A percentile compares a stretch with the other conserved stretches of the same genome.
phyloP scores from a whole-genome alignment of 1,284 basidiomycete genomes.

The Flammula alnicola region DNA sequence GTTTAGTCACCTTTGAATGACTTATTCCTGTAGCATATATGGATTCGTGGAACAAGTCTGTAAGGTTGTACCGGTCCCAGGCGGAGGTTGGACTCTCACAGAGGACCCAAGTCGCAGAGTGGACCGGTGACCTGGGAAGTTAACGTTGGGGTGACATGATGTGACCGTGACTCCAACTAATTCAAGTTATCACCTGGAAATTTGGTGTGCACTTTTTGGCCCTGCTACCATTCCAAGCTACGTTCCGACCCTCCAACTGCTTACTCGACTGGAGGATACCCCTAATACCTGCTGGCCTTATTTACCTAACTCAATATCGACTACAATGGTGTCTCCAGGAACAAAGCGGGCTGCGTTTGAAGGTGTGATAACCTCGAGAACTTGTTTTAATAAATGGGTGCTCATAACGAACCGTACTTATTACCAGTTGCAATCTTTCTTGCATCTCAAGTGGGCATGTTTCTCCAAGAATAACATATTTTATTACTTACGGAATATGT shows the following conservation, averaged over 20 bases:
- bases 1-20: no score
- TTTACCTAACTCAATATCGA: not conserved
- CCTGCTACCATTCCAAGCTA: not conserved
- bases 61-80: no score
- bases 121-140: no score
- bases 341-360: conserved; percentile 53
- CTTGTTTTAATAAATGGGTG: not conserved
- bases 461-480: conserved; percentile 7
- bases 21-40: no score
- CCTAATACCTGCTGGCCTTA: no score
- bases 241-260: no score
- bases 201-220: not conserved
- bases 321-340: conserved; percentile 25
- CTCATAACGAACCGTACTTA: not conserved
- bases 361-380: conserved; percentile 35
- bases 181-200: conserved; percentile 8
- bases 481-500: conserved; percentile 29
- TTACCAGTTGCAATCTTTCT: conserved; percentile 46
- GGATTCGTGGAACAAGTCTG: no score
- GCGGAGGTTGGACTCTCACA: no score
- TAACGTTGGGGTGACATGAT: no score
- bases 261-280: no score
- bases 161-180: no score
- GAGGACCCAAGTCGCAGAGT: no score
- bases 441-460: conserved; percentile 45